Conservation (phyloP, 2,329 filamentous ascomycete genomes). For the Proliferodiscus dingleyae region DNA sequence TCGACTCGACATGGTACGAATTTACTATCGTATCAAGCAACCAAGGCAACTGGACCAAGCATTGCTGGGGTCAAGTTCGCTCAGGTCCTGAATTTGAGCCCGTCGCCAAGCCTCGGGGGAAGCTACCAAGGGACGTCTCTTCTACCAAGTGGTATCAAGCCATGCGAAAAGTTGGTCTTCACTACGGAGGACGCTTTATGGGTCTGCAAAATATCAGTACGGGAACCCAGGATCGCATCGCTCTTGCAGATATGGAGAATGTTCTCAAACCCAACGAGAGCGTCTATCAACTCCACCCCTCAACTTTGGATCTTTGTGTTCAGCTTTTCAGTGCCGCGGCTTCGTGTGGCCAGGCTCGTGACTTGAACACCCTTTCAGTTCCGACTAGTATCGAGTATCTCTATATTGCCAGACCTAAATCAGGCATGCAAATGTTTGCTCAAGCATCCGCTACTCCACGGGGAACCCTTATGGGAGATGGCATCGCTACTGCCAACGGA, state of each 20-base stretch:
- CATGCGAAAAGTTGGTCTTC: constrained; percentile 21
- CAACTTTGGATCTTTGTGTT: constrained; percentile 12
- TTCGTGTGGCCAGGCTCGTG: constrained; percentile 9
- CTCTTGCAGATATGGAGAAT: neutral
- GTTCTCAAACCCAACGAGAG: constrained; percentile 1
- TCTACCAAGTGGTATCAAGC: constrained; percentile 12
- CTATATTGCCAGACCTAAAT: neutral
- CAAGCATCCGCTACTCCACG: neutral
- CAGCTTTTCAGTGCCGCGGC: constrained; percentile 13
- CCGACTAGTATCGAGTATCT: constrained; percentile 14
- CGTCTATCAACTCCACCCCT: constrained; percentile 13
- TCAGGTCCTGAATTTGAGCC: neutral
- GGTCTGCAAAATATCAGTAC: constrained; percentile 13
- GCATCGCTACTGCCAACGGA: neutral
- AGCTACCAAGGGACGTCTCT: neutral
- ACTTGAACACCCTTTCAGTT: constrained; percentile 9
- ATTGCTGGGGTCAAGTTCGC: constrained; percentile 25
- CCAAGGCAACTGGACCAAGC: constrained; percentile 27
- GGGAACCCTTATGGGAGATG: constrained; percentile 1
- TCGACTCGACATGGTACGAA: constrained; percentile 26
- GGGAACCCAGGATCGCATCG: neutral
- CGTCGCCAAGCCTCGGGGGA: too few relatives aligned
- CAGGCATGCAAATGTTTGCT: neutral
- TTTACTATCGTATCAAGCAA: constrained; percentile 28
- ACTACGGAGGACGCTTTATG: constrained; percentile 22